Conservation (phyloP, 306 rosid genomes). For the Potentilla sterilis region DNA sequence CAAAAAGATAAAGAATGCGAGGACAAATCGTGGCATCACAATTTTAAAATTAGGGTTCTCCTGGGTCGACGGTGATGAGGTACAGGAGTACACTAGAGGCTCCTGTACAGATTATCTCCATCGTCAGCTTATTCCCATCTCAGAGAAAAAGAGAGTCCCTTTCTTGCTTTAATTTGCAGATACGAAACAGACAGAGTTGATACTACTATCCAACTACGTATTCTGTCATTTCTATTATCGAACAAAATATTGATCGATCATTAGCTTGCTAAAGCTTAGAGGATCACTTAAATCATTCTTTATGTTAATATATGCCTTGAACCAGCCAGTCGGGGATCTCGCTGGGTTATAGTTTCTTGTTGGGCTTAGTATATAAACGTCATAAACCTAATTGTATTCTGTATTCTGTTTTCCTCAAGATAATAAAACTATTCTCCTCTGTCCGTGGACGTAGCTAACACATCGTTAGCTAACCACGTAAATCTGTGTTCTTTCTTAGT, state of each 20-base stretch:
- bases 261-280: not conserved
- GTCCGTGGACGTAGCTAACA: too few relatives aligned
- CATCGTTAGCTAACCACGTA: too few relatives aligned
- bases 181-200: constrained; percentile 16
- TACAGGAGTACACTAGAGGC: not conserved
- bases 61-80: constrained; percentile 9
- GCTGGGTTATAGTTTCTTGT: too few relatives aligned
- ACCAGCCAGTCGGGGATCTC: too few relatives aligned
- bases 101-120: constrained; percentile 23
- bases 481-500: too few relatives aligned
- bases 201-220: not conserved
- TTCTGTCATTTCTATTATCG: constrained; percentile 19
- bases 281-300: not conserved
- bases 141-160: too few relatives aligned
- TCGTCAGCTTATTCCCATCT: constrained; percentile 3
- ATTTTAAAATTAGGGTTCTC: not conserved
- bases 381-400: too few relatives aligned
- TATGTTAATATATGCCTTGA: too few relatives aligned
- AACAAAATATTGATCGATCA: constrained; percentile 17
- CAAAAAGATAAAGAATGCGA: constrained; percentile 17
- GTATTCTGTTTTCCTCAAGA: too few relatives aligned
- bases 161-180: constrained; percentile 19
- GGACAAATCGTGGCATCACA: constrained; percentile 64
- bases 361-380: too few relatives aligned
- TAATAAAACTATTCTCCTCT: too few relatives aligned